Conservation (phyloP, 257 asterid species). For the Gentiana dahurica region DNA sequence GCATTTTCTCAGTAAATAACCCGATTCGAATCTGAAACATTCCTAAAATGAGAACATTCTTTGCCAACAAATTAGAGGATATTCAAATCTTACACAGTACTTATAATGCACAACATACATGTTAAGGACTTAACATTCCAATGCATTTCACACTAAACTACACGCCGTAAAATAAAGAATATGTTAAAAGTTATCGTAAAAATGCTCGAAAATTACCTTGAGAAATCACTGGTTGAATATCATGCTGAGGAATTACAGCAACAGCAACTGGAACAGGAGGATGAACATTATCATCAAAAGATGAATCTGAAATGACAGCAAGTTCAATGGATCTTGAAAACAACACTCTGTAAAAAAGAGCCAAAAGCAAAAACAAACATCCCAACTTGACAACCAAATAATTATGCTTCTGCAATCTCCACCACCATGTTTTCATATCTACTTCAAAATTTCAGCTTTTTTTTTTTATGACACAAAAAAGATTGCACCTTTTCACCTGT, state of each 20-base stretch:
- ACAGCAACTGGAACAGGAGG: constrained; percentile 12
- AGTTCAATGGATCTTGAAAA: constrained; percentile 37
- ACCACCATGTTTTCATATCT: constrained; percentile 26
- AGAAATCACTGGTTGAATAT: constrained; percentile 20
- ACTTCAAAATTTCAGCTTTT: background rate
- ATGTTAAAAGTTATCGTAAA: no score
- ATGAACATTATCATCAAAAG: constrained; percentile 14
- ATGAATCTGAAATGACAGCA: constrained; percentile 25
- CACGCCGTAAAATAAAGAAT: no score
- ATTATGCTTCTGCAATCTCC: constrained; percentile 40
- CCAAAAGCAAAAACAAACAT: constrained; percentile 38
- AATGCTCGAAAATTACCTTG: constrained; percentile 23
- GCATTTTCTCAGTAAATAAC: no score
- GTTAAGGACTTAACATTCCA: no score
- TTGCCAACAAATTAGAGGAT: no score
- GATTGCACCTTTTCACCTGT: constrained; percentile 3
- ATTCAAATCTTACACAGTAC: no score
- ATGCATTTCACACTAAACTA: no score
- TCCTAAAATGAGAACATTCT: no score
- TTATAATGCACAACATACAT: no score
- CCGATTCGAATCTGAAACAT: no score
- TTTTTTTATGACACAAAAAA: background rate
- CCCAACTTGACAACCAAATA: constrained; percentile 44
- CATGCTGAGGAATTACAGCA: constrained; percentile 11
- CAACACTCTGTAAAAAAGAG: constrained; percentile 42